Percentiles rank a stretch among this genome's conserved stretches.
These are phyloP conservation scores for Talaromyces sp. DNA, from an alignment of 2,329 filamentous ascomycete species.

Conservation along the genomic window DNA sequence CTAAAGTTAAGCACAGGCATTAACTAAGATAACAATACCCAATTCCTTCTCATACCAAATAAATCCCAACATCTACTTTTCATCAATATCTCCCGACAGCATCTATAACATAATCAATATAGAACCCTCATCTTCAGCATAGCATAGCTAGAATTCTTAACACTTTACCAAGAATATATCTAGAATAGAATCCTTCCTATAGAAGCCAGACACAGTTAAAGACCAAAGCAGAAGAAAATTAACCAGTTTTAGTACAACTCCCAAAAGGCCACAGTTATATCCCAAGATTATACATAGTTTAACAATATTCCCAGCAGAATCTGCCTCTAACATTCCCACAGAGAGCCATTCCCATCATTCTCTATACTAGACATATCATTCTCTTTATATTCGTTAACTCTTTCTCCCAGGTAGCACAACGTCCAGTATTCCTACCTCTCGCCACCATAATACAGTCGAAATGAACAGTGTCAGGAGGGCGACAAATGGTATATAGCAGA, in stretches of 20 bases:
- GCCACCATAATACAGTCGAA: background rate
- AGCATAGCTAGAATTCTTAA: background rate
- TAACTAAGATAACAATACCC: background rate
- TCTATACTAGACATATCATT: background rate
- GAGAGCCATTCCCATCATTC: background rate
- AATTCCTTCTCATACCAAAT: background rate
- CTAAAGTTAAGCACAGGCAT: background rate
- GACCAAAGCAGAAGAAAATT: background rate
- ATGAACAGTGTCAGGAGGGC: background rate
- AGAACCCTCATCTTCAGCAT: background rate
- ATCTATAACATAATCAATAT: background rate
- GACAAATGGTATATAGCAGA: background rate
- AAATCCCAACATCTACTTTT: background rate
- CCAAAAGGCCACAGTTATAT: background rate
- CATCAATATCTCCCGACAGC: background rate
- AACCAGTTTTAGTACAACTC: slow-evolving; percentile 9
- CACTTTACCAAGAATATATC: background rate
- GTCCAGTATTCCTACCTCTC: background rate
- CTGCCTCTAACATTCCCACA: background rate
- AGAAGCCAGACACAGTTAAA: background rate
- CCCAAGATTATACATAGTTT: background rate
- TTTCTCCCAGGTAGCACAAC: background rate
- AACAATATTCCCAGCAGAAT: background rate
- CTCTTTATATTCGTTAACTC: background rate
- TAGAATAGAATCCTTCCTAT: slow-evolving; percentile 6